These are phyloP conservation scores for Xylaria digitata DNA, from an alignment of 2,329 filamentous ascomycete species.

Conservation along the genomic window DNA sequence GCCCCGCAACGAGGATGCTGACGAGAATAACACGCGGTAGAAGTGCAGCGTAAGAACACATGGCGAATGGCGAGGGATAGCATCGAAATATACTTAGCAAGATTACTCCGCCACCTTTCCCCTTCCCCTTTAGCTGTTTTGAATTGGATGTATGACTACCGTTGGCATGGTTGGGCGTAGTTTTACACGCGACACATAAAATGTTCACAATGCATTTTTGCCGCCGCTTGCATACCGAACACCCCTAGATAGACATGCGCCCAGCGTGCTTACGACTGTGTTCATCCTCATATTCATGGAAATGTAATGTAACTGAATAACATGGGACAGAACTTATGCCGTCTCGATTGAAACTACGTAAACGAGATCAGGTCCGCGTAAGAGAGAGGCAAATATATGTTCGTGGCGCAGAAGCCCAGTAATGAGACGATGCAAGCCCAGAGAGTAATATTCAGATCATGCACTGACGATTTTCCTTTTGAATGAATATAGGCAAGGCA, in stretches of 20 bases:
- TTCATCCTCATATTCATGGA: too few species aligned
- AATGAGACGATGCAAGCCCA: neutral
- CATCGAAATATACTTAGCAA: neutral
- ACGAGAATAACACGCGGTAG: slow-evolving; percentile 22
- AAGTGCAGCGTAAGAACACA: neutral
- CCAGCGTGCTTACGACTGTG: too few species aligned
- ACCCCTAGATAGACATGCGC: too few species aligned
- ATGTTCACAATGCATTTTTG: neutral
- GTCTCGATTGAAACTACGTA: neutral
- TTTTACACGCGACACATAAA: neutral
- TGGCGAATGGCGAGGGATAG: neutral
- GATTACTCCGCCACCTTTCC: neutral
- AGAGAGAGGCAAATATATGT: neutral
- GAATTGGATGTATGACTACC: neutral
- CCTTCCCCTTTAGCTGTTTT: neutral
- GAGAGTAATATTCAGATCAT: neutral
- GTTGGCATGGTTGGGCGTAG: neutral
- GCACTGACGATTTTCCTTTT: neutral
- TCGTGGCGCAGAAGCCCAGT: neutral
- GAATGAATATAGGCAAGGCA: too few species aligned
- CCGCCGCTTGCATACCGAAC: too few species aligned
- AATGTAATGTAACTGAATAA: neutral
- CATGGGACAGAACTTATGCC: neutral
- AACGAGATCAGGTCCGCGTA: too few species aligned
- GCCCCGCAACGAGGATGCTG: slow-evolving; percentile 32